Evolutionary conservation across 2,329 filamentous ascomycete species (phyloP), one percentile per base, ranked within the genome.

Genomic region (Escovopsis sp.): DNA sequence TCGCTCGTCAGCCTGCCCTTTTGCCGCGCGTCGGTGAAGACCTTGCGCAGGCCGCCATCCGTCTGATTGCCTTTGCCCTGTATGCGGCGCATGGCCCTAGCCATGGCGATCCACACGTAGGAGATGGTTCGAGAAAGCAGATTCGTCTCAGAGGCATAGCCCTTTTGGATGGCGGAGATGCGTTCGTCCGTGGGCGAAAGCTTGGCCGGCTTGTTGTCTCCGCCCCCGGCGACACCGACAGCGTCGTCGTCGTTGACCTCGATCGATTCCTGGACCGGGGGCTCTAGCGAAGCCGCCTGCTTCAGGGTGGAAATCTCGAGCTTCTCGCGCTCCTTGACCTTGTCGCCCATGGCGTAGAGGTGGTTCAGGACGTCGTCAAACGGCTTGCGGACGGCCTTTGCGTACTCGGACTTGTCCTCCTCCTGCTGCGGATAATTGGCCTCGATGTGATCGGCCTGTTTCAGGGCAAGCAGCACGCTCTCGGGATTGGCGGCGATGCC

Each of bases 51-150:
- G 3, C 91, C 91, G 7, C 91, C 91, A 33, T 67, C 67, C 2
- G 67, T 62, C 24, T 69, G 63, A 14, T 61, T 68, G 51, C 80
- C 80, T 48, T 88, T 86, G 47, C 91, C 93, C 61, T 96, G 88
- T 13, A 96, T 81, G 41, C 91, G 84, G 43, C 91, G 84, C 76
- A 94, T 94, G 4, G 89, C 84, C 39, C 91, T 80, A 63, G 94
- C 93, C 45, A 96, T 70, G 13, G 87, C 86, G 54, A 96, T 93
- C 91, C 91, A 98, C 5, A 87, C 81, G 53, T 86, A 88, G 0
- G 91, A 94, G 42, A 98, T 80, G 1, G 85, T 89, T 51, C 82
- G 80, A 35, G 83, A 89, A 16, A 96, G 71, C 13, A 83, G 68
- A 25, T 81, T 78, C 30, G 80, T 77, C 54, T 94, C 85, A 5